Base-by-base conservation (phyloP, 2,329 filamentous ascomycete genomes). In the Aphanoascus verrucosus region DNA sequence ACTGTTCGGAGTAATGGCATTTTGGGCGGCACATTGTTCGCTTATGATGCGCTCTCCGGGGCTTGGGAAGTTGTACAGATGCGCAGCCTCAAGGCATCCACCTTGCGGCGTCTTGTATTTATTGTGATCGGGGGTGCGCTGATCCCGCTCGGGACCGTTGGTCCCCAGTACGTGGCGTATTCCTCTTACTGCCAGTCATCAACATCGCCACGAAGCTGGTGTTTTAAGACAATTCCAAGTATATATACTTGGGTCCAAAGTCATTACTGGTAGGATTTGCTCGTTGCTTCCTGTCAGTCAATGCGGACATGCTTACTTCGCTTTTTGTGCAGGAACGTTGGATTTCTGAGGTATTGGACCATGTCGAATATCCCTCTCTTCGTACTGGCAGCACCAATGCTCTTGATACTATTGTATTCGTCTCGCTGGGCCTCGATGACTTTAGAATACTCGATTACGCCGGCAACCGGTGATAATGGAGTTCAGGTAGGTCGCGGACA, bases 231-330 rank as follows among this genome's bases (percentile, higher is more conserved):
- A n/a, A 58, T 90, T 11, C 93, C 93, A 3, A 94, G 88, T 66
- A 90, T 98, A 56, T 97, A 94, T 69, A 78, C 82, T 0, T 97
- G 86, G 74, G 91, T 97, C 1, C 93, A 98, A 66, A 76, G 77
- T 44, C 76, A 86, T 62, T 97, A 98, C 69, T 98, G 93, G 90
- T 94, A 77, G 67, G 81, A 69, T 14, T 40, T 28, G 14, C 46
- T 11, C 40, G 2, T n/a, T 28, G n/a, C 12, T 23, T 17, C 40
- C 14, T 17, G 20, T 51, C 14, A n/a, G n/a, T n/a, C 47, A 23
- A 17, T 28, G 31, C 19, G 5, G 20, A 47, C 23, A 45, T 9
- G n/a, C 43, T 5, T n/a, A 34, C 35, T 35, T 32, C 54, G 20
- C 56, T 55, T 57, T 60, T 60, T 65, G 41, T 47, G 19, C 57